Evolutionary conservation across 2,329 filamentous ascomycete species (phyloP), one percentile per base, ranked within the genome.

Genomic region (Chrysoporthe austroafricana): DNA sequence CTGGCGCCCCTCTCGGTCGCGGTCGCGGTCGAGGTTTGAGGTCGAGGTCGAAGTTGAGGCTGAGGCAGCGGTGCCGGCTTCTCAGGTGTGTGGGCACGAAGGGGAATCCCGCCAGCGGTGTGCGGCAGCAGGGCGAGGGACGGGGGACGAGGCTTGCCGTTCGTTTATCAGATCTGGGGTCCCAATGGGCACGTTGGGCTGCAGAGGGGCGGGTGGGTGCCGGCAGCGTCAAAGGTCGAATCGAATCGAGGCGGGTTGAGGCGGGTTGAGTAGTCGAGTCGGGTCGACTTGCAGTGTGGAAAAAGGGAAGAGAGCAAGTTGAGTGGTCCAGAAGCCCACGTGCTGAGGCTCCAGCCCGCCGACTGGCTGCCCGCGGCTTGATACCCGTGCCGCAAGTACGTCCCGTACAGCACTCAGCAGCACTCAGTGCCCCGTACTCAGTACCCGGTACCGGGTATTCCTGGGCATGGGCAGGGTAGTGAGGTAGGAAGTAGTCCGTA

Each of bases 311-410:
- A 39, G 9, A 11, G 18, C 11, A 44, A 57, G 57, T 60, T 61
- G 62, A 65, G 44, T 56, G 62, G 66, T 63, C 62, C 43, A 42
- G 59, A 16, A 64, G 66, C 62, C 66, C 66, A 67, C 66, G 66
- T 67, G 66, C 56, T 64, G 62, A 64, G 66, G 66, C 66, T 54
- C 66, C 50, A 63, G 56, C 43, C 36, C 42, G 62, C 62, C 39
- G 61, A 65, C 62, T 67, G 66, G 66, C 50, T 54, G 50, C 26
- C 21, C 32, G 26, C 21, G 50, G 8, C 50, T 6, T 32, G 13
- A 32, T 11, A 7, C 9, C 36, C 36, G 36, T 39, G 9, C 36
- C 36, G 26, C 26, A 26, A 26, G 26, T 26, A 26, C 26, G 26
- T 26, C 26, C 21, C 26, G 26, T 26, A 26, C 26, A 26, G 26